Conservation (phyloP, 805 yeast genomes). For the Suhomyces sp. region DNA sequence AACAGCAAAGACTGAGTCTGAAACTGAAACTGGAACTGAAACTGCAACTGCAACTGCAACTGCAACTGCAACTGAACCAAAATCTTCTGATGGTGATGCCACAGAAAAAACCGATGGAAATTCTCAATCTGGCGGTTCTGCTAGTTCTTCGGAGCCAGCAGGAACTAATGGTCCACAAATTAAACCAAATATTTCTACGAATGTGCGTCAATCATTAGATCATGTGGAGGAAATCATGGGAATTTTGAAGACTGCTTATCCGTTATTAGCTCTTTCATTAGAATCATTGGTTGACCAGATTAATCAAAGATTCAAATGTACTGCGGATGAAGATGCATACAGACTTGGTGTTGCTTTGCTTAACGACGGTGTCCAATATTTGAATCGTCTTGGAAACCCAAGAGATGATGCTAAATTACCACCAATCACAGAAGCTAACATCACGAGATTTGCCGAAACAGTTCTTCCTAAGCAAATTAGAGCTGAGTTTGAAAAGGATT, state of each 20-base stretch:
- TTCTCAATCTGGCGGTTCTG: too few species aligned
- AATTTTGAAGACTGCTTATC: slow-evolving; percentile 93
- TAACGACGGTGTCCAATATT: slow-evolving; percentile 89
- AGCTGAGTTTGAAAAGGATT: slow-evolving; percentile 88
- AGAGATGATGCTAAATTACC: slow-evolving; percentile 87
- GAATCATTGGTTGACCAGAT: slow-evolving; percentile 97
- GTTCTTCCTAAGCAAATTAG: slow-evolving; percentile 86
- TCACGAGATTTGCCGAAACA: slow-evolving; percentile 87
- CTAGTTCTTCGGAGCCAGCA: too few species aligned
- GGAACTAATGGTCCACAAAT: neutral
- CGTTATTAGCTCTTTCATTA: slow-evolving; percentile 83
- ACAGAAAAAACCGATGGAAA: too few species aligned
- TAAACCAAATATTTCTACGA: slow-evolving; percentile 8
- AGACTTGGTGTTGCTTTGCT: slow-evolving; percentile 87
- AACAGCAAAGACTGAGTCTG: slow-evolving; percentile 6
- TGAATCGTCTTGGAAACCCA: slow-evolving; percentile 83
- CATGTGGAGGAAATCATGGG: slow-evolving; percentile 91
- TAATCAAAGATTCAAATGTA: slow-evolving; percentile 87
- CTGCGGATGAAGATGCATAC: slow-evolving; percentile 95
- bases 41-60: too few species aligned
- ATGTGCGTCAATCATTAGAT: slow-evolving; percentile 80
- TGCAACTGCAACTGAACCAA: too few species aligned
- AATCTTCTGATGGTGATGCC: too few species aligned
- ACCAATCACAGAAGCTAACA: slow-evolving; percentile 84
- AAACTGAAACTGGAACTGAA: slow-evolving; percentile 7